A percentile compares a stretch with the other conserved stretches of the same genome.
Conservation (phyloP, 257 asterid genomes). For the Jacaranda copaia region DNA sequence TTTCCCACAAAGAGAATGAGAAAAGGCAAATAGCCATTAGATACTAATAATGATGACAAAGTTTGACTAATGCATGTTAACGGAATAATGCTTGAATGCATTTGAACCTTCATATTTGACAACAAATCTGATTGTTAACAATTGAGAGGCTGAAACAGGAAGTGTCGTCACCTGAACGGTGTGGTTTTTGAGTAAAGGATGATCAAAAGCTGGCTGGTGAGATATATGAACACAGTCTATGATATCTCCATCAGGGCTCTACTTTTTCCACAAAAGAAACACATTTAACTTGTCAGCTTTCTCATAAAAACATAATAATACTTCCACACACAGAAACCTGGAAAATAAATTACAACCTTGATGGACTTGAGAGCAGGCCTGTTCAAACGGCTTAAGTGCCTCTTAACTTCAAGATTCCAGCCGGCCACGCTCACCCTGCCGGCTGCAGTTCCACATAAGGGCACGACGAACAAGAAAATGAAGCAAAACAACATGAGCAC, state of each 20-base stretch:
- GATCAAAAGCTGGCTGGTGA: constrained; percentile 62
- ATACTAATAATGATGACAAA: too few relatives aligned
- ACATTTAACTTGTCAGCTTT: neutral
- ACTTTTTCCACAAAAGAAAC: constrained; percentile 1
- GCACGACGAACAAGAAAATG: neutral
- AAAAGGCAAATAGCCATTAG: too few relatives aligned
- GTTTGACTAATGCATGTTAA: too few relatives aligned
- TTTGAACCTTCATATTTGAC: too few relatives aligned
- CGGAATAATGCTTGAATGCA: too few relatives aligned
- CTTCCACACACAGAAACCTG: neutral
- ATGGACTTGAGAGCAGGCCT: constrained; percentile 57
- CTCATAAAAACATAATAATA: neutral
- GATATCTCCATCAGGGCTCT: constrained; percentile 73
- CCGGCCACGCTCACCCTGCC: constrained; percentile 4
- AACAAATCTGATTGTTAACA: too few relatives aligned
- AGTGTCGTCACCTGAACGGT: constrained; percentile 49
- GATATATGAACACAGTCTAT: constrained; percentile 61
- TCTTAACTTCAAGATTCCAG: constrained; percentile 44
- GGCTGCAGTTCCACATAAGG: neutral
- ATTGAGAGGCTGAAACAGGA: too few relatives aligned
- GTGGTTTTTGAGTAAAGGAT: constrained; percentile 57
- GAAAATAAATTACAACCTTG: constrained; percentile 37
- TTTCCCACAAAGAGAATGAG: too few relatives aligned
- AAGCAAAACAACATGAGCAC: neutral
- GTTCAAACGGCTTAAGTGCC: constrained; percentile 54